Evolutionary conservation across 2,329 filamentous ascomycete species (phyloP).

Genomic region (Fusarium domesticum): DNA sequence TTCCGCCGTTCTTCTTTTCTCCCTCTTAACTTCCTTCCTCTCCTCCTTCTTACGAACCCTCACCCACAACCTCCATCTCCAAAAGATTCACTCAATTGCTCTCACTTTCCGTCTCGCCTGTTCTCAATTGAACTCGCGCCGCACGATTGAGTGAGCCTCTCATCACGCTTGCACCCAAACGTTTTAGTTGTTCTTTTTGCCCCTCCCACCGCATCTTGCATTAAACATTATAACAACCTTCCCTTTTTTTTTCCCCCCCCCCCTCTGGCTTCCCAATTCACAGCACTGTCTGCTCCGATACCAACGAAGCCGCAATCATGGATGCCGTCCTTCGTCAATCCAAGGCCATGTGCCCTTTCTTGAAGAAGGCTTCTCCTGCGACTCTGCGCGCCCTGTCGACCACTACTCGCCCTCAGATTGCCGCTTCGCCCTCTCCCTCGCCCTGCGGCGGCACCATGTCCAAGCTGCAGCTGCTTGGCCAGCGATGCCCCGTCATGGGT

Average conservation of each 20-base stretch:
- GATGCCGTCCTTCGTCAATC: conserved; percentile 93
- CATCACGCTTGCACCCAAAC: conserved; percentile 4
- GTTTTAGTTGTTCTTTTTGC: conserved; percentile 14
- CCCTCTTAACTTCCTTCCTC: conserved; percentile 1
- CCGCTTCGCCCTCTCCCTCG: conserved; percentile 40
- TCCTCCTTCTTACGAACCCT: not conserved
- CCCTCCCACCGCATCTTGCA: conserved; percentile 11
- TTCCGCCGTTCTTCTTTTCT: conserved; percentile 7
- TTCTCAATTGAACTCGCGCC: conserved; percentile 8
- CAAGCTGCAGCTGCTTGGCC: conserved; percentile 89
- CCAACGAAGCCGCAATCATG: conserved; percentile 55
- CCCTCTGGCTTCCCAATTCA: conserved; percentile 1
- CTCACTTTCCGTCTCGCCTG: conserved; percentile 12
- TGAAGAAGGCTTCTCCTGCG: conserved; percentile 89
- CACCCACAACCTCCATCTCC: not conserved
- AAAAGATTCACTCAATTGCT: conserved; percentile 13
- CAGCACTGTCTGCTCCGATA: conserved; percentile 6
- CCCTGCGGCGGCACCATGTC: conserved; percentile 91
- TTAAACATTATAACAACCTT: too few relatives aligned
- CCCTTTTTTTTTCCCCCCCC: too few relatives aligned
- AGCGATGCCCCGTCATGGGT: conserved; percentile 97
- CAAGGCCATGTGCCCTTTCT: conserved; percentile 94
- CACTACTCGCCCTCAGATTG: conserved; percentile 58
- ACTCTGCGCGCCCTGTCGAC: conserved; percentile 87
- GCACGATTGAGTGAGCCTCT: conserved; percentile 14